phyloP scores from a whole-genome alignment of 352 stramenopile species.

The Blastocystis sp. region DNA sequence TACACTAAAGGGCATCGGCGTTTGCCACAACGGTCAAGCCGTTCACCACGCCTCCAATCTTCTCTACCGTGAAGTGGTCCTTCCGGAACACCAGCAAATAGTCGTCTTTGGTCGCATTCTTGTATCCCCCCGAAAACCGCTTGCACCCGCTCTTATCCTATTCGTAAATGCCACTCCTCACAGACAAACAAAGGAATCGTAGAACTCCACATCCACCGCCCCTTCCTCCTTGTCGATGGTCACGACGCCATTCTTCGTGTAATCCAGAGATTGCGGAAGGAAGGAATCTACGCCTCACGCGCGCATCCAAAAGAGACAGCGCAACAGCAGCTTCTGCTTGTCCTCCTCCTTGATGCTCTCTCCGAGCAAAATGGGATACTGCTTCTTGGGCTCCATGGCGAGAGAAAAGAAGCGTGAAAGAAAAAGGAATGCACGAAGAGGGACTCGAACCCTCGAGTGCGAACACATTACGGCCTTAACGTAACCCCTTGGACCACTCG shows the following conservation, averaged over 20 bases:
- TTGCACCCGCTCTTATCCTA: constrained; percentile 11
- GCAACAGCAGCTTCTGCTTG: constrained; percentile 21
- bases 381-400: neutral
- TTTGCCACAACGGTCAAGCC: neutral
- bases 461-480: neutral
- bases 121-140: neutral
- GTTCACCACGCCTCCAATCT: constrained; percentile 6
- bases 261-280: neutral
- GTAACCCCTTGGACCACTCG: neutral
- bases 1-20: neutral
- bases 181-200: neutral
- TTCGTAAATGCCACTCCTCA: neutral
- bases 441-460: neutral
- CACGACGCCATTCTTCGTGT: neutral
- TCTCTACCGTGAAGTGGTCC: neutral
- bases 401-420: neutral
- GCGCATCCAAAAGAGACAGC: neutral
- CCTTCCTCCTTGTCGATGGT: neutral
- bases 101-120: neutral
- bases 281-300: constrained; percentile 10
- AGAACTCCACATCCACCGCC: neutral
- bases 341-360: constrained; percentile 18
- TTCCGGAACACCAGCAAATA: constrained; percentile 11
- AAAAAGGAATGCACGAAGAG: neutral
- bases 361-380: constrained; percentile 10